These are phyloP conservation scores for Metarhizium humberi DNA, from an alignment of 2,329 filamentous ascomycete genomes.

Conservation along the genomic window DNA sequence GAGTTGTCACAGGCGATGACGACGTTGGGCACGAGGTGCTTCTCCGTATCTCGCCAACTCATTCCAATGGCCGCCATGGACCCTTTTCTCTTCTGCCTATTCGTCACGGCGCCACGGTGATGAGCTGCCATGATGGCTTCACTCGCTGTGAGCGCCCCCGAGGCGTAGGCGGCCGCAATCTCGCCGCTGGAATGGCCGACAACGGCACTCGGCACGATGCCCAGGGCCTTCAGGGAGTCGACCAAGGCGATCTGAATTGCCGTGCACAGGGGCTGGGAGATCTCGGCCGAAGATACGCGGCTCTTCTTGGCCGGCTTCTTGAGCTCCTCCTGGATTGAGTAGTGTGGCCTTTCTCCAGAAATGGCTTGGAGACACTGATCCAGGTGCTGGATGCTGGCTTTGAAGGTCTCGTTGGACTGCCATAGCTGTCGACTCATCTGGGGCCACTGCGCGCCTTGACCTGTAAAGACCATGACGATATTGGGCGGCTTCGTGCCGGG, in stretches of 20 bases:
- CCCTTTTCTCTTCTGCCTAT: slow-evolving; percentile 8
- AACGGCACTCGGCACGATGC: slow-evolving; percentile 20
- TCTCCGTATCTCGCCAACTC: slow-evolving; percentile 15
- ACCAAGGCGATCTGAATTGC: slow-evolving; percentile 41
- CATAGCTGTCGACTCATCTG: slow-evolving; percentile 23
- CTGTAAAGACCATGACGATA: slow-evolving; percentile 28
- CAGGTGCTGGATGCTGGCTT: slow-evolving; percentile 10
- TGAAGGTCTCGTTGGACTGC: slow-evolving; percentile 10
- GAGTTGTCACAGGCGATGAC: slow-evolving; percentile 21
- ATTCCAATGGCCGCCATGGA: slow-evolving; percentile 27
- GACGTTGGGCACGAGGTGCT: slow-evolving; percentile 10
- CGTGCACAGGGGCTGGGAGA: slow-evolving; percentile 44
- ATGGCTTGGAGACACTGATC: background rate
- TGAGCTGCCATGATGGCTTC: slow-evolving; percentile 25
- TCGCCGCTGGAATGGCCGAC: slow-evolving; percentile 30
- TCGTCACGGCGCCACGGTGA: slow-evolving; percentile 19
- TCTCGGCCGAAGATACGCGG: slow-evolving; percentile 25
- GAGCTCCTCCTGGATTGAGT: slow-evolving; percentile 2
- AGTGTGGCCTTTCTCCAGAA: background rate
- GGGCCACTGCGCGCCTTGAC: slow-evolving; percentile 36
- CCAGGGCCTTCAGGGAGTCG: slow-evolving; percentile 22
- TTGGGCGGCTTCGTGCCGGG: slow-evolving; percentile 11
- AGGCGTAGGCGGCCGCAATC: slow-evolving; percentile 29
- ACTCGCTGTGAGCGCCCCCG: slow-evolving; percentile 16
- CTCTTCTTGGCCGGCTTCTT: slow-evolving; percentile 11